Percentiles rank a stretch among this genome's conserved stretches.
These are phyloP conservation scores for Galerina sulciceps DNA, from an alignment of 768 basidiomycete genomes.

Conservation along the genomic window DNA sequence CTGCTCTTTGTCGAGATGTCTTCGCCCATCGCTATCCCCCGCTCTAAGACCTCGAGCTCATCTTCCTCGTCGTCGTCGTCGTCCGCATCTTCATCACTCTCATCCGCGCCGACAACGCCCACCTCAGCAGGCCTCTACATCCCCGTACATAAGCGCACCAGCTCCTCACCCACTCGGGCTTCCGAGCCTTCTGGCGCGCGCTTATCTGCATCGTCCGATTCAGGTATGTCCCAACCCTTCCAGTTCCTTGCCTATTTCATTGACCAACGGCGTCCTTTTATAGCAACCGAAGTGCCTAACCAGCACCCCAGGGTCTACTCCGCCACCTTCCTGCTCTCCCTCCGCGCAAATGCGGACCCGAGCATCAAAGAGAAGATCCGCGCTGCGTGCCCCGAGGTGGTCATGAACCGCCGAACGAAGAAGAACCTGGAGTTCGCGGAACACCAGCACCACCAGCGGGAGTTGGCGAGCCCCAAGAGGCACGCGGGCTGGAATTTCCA, in stretches of 20 bases:
- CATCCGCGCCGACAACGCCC: neutral
- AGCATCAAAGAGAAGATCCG: conserved; percentile 26
- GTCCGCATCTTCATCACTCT: neutral
- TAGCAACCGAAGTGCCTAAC: neutral
- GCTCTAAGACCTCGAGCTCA: conserved; percentile 2
- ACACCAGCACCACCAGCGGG: conserved; percentile 4
- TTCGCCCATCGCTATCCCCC: conserved; percentile 21
- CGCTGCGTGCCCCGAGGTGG: conserved; percentile 28
- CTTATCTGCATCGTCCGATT: neutral
- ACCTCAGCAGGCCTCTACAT: conserved; percentile 2
- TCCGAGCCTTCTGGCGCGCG: neutral
- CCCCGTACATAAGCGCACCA: conserved; percentile 10
- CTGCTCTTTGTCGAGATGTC: conserved; percentile 9
- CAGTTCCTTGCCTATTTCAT: neutral
- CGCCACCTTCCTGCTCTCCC: conserved; percentile 17
- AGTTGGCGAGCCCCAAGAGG: neutral
- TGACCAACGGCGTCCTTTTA: neutral
- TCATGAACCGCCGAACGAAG: conserved; percentile 35
- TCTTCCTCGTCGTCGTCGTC: conserved; percentile 10
- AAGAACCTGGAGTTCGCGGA: conserved; percentile 31
- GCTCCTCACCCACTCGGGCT: neutral
- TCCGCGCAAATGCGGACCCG: conserved; percentile 23
- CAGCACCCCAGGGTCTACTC: conserved; percentile 15
- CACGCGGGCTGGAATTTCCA: conserved; percentile 1
- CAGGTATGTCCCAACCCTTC: neutral